Conservation (phyloP, 768 basidiomycete genomes). For the Lactarius tabidus region DNA sequence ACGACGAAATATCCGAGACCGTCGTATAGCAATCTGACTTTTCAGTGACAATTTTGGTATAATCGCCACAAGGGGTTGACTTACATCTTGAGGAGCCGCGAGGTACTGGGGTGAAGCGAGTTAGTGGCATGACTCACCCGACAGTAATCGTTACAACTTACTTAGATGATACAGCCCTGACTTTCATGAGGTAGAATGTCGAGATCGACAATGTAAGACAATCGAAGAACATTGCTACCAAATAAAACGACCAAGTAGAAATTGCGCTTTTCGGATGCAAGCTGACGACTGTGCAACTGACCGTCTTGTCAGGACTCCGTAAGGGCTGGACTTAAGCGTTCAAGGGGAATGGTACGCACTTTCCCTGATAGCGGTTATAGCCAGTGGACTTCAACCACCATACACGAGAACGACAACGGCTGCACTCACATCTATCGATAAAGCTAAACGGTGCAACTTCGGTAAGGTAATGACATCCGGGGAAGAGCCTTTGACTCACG, state of each 20-base stretch:
- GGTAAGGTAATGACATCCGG: not conserved
- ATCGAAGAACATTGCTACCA: constrained; percentile 56
- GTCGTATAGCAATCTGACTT: constrained; percentile 59
- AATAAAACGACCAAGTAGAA: constrained; percentile 57
- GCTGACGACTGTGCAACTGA: constrained; percentile 47
- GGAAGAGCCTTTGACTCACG: constrained; percentile 36
- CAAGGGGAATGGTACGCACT: constrained; percentile 29
- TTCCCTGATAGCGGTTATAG: constrained; percentile 31
- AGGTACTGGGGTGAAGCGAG: constrained; percentile 26
- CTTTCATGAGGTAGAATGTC: constrained; percentile 47
- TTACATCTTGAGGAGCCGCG: constrained; percentile 30
- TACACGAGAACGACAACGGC: not conserved
- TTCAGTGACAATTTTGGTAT: not conserved
- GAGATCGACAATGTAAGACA: constrained; percentile 48
- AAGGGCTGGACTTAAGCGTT: not conserved
- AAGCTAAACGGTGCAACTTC: constrained; percentile 19
- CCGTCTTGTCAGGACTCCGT: not conserved
- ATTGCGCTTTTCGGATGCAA: constrained; percentile 25
- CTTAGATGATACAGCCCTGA: constrained; percentile 37
- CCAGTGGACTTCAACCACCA: not conserved
- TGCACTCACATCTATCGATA: constrained; percentile 4
- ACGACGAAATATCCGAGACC: constrained; percentile 59
- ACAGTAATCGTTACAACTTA: constrained; percentile 5
- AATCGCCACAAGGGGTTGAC: constrained; percentile 6
- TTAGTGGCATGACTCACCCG: not conserved